Base-by-base conservation (phyloP, 2,329 filamentous ascomycete genomes). In the Microcera coccophila region DNA sequence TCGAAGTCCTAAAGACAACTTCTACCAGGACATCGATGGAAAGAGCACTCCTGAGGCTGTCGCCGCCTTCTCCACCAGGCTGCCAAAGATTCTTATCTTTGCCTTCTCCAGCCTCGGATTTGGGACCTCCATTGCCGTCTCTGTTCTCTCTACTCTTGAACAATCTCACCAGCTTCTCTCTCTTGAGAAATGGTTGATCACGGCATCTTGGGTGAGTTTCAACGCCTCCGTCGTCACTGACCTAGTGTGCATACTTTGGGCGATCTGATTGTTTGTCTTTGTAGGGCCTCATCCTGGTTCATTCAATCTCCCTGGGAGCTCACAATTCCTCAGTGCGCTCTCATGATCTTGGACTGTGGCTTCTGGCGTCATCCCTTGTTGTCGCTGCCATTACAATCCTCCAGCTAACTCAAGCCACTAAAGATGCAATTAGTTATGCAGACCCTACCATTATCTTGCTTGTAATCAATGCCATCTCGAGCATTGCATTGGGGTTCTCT, bases 11-110 rank as follows among this genome's bases (percentile, higher is more conserved):
- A 66, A 65, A 44, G 67, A 74, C 31, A 65, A 73, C 10, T 67
- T 73, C 11, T 90, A 90, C 57, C 69, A 81, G 53, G 86, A 90
- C 57, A 66, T 74, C 48, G 86, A 90, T 64, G 86, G 86, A 37
- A 72, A 75, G 49, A 84, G 82, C 22, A 84, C 81, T 0, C 72
- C 78, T 31, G 80, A 84, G 57, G 80, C 81, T 2, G 60, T 81
- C 39, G 72, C 73, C 17, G 72, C 71, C 29, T 90, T 83, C 58
- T 84, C 83, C 20, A 75, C 79, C 49, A 77, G 69, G 44, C 55
- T 72, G 44, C 74, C 81, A 41, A 85, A 84, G 58, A 48, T 68
- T 4, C 59, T 71, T 17, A 69, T 86, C 34, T 58, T 79, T 4
- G 24, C 79, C 3, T 71, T 78, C n/a, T 75, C 80, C 0, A 42